These are phyloP conservation scores for Vigna radiata DNA, from an alignment of 306 rosid species.

Conservation along the genomic window DNA sequence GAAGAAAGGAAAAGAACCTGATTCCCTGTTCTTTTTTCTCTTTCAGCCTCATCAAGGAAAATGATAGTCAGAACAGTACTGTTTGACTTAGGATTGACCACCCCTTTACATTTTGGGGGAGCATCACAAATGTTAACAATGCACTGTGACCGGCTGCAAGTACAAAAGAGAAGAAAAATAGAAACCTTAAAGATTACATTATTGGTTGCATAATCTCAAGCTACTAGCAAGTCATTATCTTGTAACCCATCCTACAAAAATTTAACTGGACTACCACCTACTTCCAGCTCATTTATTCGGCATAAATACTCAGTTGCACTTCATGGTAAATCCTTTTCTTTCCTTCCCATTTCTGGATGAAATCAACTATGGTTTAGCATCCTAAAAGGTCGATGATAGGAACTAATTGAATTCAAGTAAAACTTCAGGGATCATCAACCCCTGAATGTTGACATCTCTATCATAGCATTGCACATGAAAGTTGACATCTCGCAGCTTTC, in stretches of 20 bases:
- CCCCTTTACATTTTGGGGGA: conserved; percentile 54
- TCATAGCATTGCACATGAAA: too few species aligned
- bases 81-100: conserved; percentile 47
- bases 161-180: conserved; percentile 26
- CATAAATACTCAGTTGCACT: conserved; percentile 23
- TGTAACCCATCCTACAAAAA: conserved; percentile 21
- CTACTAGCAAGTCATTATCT: conserved; percentile 18
- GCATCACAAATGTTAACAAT: conserved; percentile 68
- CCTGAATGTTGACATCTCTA: too few species aligned
- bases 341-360: neutral
- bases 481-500: too few species aligned
- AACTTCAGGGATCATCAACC: too few species aligned
- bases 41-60: conserved; percentile 96
- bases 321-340: conserved; percentile 2
- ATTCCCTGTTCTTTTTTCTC: conserved; percentile 92
- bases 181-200: conserved; percentile 6
- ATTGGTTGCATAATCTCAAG: conserved; percentile 23
- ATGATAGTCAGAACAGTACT: conserved; percentile 71
- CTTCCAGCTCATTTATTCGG: conserved; percentile 24
- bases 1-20: conserved; percentile 58
- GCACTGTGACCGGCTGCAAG: conserved; percentile 86
- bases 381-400: neutral
- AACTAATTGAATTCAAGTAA: too few species aligned
- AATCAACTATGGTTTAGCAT: neutral
- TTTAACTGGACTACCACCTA: conserved; percentile 9